Evolutionary conservation across 2,329 filamentous ascomycete genomes (phyloP), one percentile per base, ranked within the genome.

Genomic region (Aureobasidium sp.): DNA sequence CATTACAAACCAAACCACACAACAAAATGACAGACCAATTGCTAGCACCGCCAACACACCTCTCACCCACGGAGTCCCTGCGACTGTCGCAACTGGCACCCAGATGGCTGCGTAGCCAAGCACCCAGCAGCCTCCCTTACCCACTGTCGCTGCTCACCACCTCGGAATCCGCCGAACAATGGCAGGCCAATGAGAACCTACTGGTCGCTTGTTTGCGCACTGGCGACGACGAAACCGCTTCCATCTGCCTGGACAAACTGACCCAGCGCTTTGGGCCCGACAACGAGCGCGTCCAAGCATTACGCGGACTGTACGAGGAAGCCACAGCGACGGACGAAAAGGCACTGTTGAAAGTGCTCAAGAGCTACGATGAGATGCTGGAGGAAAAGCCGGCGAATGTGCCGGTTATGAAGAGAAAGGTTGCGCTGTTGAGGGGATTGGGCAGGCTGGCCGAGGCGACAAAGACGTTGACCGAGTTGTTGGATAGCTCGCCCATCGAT

Each of bases 401-500:
- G 74, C 88, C 89, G 61, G 85, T 99, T 63, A 80, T 87, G 45
- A 99, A 99, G 77, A 83, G 94, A 64, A 84, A 89, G 47, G 84
- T 93, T 62, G 88, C 91, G 6, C 80, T 97, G 37, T 77, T 97
- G 61, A 84, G 85, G 66, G 88, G 87, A 29, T 80, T 95, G 73
- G 85, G 84, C 31, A 85, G 84, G 67, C 77, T 78, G 1, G 69
- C 81, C 1, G 90, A 96, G 64, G 89, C 94, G 0, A 88, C 92
- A 46, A 76, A 83, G 33, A 85, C 87, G 29, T 75, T 97, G 61
- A 84, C 86, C 63, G 81, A 85, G 60, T 80, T 97, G 29, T 77
- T 99, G 49, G 88, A 95, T 69, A 85, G 87, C 63, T 88, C 86
- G 58, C 92, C 94, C 1, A 96, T 89, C 1, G 94, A 99, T 75